These are phyloP conservation scores for Talaromyces trachyspermus DNA, from an alignment of 495 filamentous ascomycete genomes.

Conservation along the genomic window DNA sequence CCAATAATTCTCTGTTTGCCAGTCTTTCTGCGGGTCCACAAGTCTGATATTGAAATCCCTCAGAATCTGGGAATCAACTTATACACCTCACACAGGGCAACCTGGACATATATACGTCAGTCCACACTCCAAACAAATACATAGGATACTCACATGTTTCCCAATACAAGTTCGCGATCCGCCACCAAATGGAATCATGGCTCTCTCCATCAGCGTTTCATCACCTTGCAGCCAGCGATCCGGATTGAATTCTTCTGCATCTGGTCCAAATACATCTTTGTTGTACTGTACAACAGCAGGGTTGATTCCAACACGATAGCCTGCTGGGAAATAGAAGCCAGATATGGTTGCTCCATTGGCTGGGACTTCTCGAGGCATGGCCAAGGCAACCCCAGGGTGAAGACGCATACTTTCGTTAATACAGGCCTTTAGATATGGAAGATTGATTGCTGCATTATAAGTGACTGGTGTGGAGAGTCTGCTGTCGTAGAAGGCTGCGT, in stretches of 20 bases:
- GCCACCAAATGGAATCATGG: too few relatives aligned
- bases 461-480: slow-evolving; percentile 12
- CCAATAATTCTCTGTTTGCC: too few relatives aligned
- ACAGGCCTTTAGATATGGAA: slow-evolving; percentile 36
- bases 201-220: too few relatives aligned
- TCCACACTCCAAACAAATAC: too few relatives aligned
- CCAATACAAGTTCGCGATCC: too few relatives aligned
- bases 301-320: slow-evolving; percentile 20
- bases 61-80: too few relatives aligned
- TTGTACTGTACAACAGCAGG: slow-evolving; percentile 24
- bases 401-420: slow-evolving; percentile 25
- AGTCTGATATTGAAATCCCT: too few relatives aligned
- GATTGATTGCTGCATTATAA: slow-evolving; percentile 24
- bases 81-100: too few relatives aligned
- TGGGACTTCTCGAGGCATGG: slow-evolving; percentile 17
- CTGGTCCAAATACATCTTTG: slow-evolving; percentile 38
- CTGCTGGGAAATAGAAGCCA: slow-evolving; percentile 15
- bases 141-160: too few relatives aligned
- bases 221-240: slow-evolving; percentile 47
- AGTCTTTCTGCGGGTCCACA: too few relatives aligned
- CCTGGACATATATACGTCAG: too few relatives aligned
- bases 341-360: slow-evolving; percentile 9
- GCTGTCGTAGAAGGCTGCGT: slow-evolving; percentile 12
- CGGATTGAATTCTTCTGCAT: slow-evolving; percentile 42
- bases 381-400: slow-evolving; percentile 15